Evolutionary conservation across 2,329 filamentous ascomycete species (phyloP).

Genomic region (Talaromyces sp.): DNA sequence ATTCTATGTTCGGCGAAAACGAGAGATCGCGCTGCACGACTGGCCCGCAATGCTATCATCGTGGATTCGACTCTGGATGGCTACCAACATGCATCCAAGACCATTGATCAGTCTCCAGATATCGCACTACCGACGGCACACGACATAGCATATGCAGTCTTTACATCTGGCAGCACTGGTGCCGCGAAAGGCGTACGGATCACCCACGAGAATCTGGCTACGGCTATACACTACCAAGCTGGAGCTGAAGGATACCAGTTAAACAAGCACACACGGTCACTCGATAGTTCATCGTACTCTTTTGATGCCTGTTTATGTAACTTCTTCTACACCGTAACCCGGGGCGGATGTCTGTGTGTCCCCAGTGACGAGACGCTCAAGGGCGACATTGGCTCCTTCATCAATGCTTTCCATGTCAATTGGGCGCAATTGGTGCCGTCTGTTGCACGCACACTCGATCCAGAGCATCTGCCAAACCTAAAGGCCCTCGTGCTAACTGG

Average conservation of each 20-base stretch:
- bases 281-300: constrained; percentile 51
- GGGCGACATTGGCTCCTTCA: background rate
- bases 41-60: background rate
- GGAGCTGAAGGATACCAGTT: constrained; percentile 41
- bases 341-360: constrained; percentile 51
- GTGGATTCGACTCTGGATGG: background rate
- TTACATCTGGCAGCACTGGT: constrained; percentile 9
- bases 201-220: constrained; percentile 38
- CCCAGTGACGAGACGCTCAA: constrained; percentile 28
- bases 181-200: constrained; percentile 3
- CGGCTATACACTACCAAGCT: constrained; percentile 50
- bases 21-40: background rate
- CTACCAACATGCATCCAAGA: background rate
- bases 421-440: constrained; percentile 2
- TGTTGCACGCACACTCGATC: background rate
- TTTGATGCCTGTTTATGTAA: constrained; percentile 47
- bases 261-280: constrained; percentile 51
- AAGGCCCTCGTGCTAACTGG: constrained; percentile 3
- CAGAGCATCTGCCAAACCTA: background rate
- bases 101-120: background rate
- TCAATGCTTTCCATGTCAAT: constrained; percentile 24
- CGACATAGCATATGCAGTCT: constrained; percentile 1
- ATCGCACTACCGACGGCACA: background rate
- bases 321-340: constrained; percentile 44
- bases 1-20: background rate